Percentiles rank a stretch among this genome's conserved stretches.
phyloP scores from a whole-genome alignment of 768 basidiomycete genomes.

The Russula dissimulans region DNA sequence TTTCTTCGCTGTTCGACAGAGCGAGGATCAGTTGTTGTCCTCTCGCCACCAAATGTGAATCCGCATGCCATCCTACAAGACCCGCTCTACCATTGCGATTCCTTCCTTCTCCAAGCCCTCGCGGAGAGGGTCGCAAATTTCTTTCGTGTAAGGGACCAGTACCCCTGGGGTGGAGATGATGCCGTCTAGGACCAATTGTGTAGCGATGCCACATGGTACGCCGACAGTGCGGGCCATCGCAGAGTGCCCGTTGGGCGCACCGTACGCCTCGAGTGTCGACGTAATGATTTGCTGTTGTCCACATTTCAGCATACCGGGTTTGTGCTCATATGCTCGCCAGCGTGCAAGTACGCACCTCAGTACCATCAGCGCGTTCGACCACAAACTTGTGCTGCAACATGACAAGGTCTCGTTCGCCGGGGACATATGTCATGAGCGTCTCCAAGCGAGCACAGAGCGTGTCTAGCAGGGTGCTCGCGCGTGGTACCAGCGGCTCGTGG shows the following conservation, averaged over 20 bases:
- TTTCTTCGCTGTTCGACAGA: not conserved
- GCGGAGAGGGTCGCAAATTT: constrained; percentile 70
- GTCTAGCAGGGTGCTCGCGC: constrained; percentile 76
- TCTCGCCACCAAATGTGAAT: not conserved
- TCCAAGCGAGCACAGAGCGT: constrained; percentile 89
- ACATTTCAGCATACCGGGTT: not conserved
- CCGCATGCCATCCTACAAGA: constrained; percentile 35
- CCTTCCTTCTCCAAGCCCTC: constrained; percentile 64
- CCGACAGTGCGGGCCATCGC: constrained; percentile 93
- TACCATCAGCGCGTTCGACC: constrained; percentile 82
- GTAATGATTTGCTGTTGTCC: constrained; percentile 65
- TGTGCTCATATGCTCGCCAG: not conserved
- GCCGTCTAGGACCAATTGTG: constrained; percentile 86
- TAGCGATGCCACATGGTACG: constrained; percentile 88
- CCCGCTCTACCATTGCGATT: constrained; percentile 59
- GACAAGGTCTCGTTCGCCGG: constrained; percentile 89
- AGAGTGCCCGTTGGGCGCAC: constrained; percentile 65
- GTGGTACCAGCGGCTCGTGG: constrained; percentile 45
- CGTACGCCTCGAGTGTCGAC: constrained; percentile 86
- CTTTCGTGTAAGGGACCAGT: constrained; percentile 77
- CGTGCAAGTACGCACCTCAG: constrained; percentile 35
- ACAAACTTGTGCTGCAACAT: constrained; percentile 98
- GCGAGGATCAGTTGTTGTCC: not conserved
- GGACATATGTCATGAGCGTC: constrained; percentile 83
- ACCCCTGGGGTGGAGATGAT: constrained; percentile 71